Evolutionary conservation across 768 basidiomycete species (phyloP).

Genomic region (Macrolepiota fuliginosa): DNA sequence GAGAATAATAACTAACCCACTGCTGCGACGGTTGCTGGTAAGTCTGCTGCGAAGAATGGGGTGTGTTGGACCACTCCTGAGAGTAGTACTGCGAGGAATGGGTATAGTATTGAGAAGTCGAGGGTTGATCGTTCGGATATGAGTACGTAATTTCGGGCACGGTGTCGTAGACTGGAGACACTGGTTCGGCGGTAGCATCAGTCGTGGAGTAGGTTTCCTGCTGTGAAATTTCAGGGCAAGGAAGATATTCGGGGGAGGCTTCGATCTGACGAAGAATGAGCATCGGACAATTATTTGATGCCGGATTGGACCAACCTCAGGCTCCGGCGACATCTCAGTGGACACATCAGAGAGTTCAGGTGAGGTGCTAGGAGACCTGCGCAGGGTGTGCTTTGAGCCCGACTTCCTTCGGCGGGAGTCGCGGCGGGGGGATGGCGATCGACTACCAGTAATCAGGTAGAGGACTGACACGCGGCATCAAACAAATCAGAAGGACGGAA

Average conservation of each 20-base stretch:
- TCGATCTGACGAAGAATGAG: not conserved
- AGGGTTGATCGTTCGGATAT: not conserved
- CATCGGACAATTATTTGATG: no score
- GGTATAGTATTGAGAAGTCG: not conserved
- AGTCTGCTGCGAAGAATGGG: not conserved
- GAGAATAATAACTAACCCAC: conserved; percentile 9
- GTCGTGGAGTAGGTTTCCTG: not conserved
- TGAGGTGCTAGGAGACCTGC: not conserved
- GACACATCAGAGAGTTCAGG: not conserved
- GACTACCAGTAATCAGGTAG: conserved; percentile 8
- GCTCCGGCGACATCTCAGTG: not conserved
- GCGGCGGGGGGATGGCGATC: conserved; percentile 2
- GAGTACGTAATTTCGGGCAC: not conserved
- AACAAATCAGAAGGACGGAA: not conserved
- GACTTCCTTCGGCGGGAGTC: conserved; percentile 7
- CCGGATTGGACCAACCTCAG: not conserved
- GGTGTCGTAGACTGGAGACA: not conserved
- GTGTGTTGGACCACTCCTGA: not conserved
- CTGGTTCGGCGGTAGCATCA: not conserved
- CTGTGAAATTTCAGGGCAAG: not conserved
- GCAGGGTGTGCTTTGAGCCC: not conserved
- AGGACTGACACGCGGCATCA: not conserved
- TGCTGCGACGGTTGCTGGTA: not conserved
- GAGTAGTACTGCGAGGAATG: conserved; percentile 2
- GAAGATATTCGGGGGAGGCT: not conserved